Evolutionary conservation across 768 basidiomycete species (phyloP), one percentile per base, ranked within the genome.

Genomic region (Lepiota brunneoincarnata): DNA sequence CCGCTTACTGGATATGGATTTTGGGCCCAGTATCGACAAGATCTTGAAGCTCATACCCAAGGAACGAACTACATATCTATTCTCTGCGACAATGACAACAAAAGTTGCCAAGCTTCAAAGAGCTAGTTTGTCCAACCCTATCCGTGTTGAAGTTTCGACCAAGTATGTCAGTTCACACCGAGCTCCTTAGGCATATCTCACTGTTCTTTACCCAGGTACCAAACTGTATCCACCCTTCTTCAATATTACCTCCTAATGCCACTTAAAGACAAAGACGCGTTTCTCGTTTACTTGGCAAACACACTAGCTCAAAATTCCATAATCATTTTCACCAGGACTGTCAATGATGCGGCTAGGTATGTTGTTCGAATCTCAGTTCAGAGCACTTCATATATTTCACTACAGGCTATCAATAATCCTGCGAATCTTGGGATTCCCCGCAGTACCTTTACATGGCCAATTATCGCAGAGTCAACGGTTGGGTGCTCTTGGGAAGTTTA

Each of bases 31-130:
- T 49, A 92, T 99, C 61, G 96, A 98, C 75, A 93, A 92, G 75
- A 94, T 99, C 63, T 79, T 99, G 34, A 96, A 95, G 71, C 83
- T 92, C 36, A 87, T 99, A 58, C 97, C 96, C 18, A 91, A 86
- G 64, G 95, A 98, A 61, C 83, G 97, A 10, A 91, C 88, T 26
- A 99, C 97, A 2, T 98, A 93, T 66, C 80, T 99, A 1, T 99
- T 94, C 74, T 98, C 96, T 11, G 97, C 96, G 5, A 98, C 96
- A 18, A 98, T 99, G 96, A 96, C 97, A 10, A 93, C 93, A 12
- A 98, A 98, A 72, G 93, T 99, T 3, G 93, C 91, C 10, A 98
- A 98, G 70, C 77, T 99, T 10, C 96, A 98, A 67, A 75, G 96
- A 49, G 95, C 97, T 28, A 94, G 92, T 75, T 75, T 98, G 64